Conservation (phyloP, 495 filamentous ascomycete genomes). For the Copromyces sp. region DNA sequence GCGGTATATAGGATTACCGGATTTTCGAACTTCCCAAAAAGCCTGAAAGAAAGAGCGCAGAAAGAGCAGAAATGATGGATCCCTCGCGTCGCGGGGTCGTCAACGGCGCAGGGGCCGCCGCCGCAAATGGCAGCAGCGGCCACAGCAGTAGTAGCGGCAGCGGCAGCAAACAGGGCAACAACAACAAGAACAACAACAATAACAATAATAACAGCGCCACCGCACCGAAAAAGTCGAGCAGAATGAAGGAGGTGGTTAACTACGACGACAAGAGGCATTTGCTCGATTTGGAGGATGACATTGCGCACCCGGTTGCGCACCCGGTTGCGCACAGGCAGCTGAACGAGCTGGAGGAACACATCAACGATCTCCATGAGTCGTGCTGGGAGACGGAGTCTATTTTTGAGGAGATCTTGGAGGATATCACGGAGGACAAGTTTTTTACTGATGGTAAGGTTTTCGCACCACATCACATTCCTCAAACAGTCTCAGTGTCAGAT, state of each 20-base stretch:
- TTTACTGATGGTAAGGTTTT: constrained; percentile 43
- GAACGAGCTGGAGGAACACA: constrained; percentile 45
- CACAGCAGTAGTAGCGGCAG: background rate
- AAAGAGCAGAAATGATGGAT: constrained; percentile 6
- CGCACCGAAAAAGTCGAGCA: constrained; percentile 56
- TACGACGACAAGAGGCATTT: constrained; percentile 73
- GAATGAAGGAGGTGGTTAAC: constrained; percentile 83
- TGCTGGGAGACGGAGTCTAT: constrained; percentile 57
- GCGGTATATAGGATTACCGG: background rate
- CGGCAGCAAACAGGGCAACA: constrained; percentile 1
- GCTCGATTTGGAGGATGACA: constrained; percentile 46
- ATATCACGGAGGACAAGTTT: constrained; percentile 51
- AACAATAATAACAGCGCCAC: constrained; percentile 12
- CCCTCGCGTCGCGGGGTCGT: constrained; percentile 5
- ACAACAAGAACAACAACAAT: constrained; percentile 1
- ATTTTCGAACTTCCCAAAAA: background rate
- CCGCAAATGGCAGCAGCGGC: background rate
- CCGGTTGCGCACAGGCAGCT: constrained; percentile 21
- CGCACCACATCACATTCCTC: background rate
- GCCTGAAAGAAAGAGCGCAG: background rate
- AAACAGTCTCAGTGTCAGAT: background rate
- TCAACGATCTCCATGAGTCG: constrained; percentile 50
- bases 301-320: constrained; percentile 23
- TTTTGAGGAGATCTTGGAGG: constrained; percentile 56
- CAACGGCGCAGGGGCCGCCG: background rate